Percentiles rank a stretch among this genome's conserved stretches.
Evolutionary conservation across 2,329 filamentous ascomycete genomes (phyloP).

Genomic region (Nectriaceae sp.): DNA sequence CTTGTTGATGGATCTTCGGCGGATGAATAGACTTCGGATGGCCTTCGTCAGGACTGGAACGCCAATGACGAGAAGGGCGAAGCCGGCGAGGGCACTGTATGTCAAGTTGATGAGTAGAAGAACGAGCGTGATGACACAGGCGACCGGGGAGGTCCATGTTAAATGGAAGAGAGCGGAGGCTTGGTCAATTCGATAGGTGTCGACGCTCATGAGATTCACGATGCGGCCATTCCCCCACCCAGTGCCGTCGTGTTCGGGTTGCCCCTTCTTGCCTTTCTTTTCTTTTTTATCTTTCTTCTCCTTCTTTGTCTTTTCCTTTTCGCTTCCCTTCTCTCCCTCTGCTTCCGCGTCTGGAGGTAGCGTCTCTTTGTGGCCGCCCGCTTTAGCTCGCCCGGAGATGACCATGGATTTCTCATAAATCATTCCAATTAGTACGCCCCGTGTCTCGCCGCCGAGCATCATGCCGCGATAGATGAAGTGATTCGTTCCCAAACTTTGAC

Average conservation of each 20-base stretch:
- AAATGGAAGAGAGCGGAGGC: slow-evolving; percentile 89
- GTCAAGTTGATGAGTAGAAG: slow-evolving; percentile 84
- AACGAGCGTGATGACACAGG: slow-evolving; percentile 75
- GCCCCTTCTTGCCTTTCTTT: slow-evolving; percentile 42
- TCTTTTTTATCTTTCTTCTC: slow-evolving; percentile 41
- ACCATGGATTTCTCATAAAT: slow-evolving; percentile 94
- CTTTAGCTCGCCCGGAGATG: slow-evolving; percentile 83
- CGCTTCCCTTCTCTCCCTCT: slow-evolving; percentile 47
- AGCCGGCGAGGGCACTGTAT: slow-evolving; percentile 88
- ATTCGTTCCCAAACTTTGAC: slow-evolving; percentile 79
- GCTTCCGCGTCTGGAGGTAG: slow-evolving; percentile 41
- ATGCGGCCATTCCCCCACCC: slow-evolving; percentile 95
- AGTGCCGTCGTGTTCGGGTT: slow-evolving; percentile 59
- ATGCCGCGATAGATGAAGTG: slow-evolving; percentile 94
- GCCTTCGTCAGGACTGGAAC: slow-evolving; percentile 77
- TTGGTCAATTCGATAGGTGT: slow-evolving; percentile 90
- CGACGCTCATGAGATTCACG: slow-evolving; percentile 91
- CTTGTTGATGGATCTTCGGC: slow-evolving; percentile 83
- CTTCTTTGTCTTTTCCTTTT: slow-evolving; percentile 36
- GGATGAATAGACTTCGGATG: slow-evolving; percentile 74
- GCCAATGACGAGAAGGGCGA: slow-evolving; percentile 76
- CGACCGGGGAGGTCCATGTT: slow-evolving; percentile 82
- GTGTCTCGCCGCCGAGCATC: slow-evolving; percentile 82
- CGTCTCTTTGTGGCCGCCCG: slow-evolving; percentile 61
- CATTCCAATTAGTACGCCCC: slow-evolving; percentile 79